Evolutionary conservation across 2,329 filamentous ascomycete species (phyloP), one percentile per base, ranked within the genome.

Genomic region (Hymenoscyphus occultus): DNA sequence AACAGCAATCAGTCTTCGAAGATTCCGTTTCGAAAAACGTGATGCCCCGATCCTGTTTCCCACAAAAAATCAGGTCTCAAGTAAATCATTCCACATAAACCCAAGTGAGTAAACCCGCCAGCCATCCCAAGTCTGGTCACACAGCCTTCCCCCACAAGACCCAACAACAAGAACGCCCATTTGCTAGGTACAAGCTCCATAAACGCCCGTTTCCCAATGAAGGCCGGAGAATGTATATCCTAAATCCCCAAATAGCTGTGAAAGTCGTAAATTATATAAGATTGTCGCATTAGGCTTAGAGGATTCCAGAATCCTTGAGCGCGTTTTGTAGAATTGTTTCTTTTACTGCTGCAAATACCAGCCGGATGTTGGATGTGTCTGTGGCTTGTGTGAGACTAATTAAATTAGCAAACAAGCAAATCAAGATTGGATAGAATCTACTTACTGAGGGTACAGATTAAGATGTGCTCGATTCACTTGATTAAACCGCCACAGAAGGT

Each of bases 321-420:
- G 95, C 95, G 77, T 99, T 99, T 79, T 98, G 96, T 71, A 99
- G 81, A 74, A 99, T 99, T 40, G 95, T 99, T 80, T 99, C 95
- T 78, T 99, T 99, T 67, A 99, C 95, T 9, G 95, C 95, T 40
- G 94, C 95, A 79, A 99, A 99, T 59, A 99, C 95, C 45, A 99
- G 85, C 70, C 95, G 91, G 74, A 99, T 97, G 76, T 99, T 99
- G 61, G 93, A 97, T 3, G 95, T 99, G 77, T 99, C 95, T 69
- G 95, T 99, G 57, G 95, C 95, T 90, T 99, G 95, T 40, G 95
- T 99, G 68, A 99, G 86, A 79, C 94, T 98, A 73, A 19, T 28
- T n/a, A 45, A 14, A 65, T 73, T 65, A 74, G 68, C 70, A 57
- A 48, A 39, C 12, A 31, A 32, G 51, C n/a, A 12, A 48, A 62